Evolutionary conservation across 352 stramenopile species (phyloP), one percentile per base, ranked within the genome.

Genomic region (Phytophthora sp.): DNA sequence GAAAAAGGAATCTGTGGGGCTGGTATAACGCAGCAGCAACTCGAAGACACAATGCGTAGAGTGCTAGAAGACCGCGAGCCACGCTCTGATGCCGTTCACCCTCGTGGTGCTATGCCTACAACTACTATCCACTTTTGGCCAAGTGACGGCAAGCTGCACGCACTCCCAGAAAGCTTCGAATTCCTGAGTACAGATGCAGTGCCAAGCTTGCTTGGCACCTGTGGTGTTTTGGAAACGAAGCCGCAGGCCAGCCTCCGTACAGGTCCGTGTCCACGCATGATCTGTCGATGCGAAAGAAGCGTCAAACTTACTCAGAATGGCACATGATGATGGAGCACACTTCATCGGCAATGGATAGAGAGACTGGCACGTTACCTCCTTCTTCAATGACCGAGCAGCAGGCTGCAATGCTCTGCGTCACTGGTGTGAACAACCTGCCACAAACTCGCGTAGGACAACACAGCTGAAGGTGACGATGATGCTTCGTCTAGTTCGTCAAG

Each of bases 251-350:
- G 15, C 30, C 52, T 27, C 52, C 52, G 11, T 52, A 21, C 4
- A 51, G 24, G 15, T 52, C 52, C 1, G 23, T 61, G 3, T 20
- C 18, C 21, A 52, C 41, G 1, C 12, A 23, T 18, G 52, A 61
- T 23, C 52, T 61, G 15, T 61, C 52, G 4, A 61, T 20, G 24
- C 18, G 39, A 17, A 61, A 38, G 44, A 61, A 61, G 13, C 30
- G 39, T 1, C 52, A 61, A 52, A 61, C 52, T 0, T 61, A 61
- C 13, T 61, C 52, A 27, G 52, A 61, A 27, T 61, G 52, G 52
- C 52, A 41, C 8, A 15, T 61, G 2, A 61, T 61, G 52, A 45
- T 61, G 41, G 17, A 38, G 18, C 52, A 61, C 27, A 61, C 45
- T 27, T 52, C 23, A 6, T 13, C 20, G 17, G 41, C 28, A 12